Conservation (phyloP, 2,329 filamentous ascomycete genomes). For the Myriosclerotinia duriaeana region DNA sequence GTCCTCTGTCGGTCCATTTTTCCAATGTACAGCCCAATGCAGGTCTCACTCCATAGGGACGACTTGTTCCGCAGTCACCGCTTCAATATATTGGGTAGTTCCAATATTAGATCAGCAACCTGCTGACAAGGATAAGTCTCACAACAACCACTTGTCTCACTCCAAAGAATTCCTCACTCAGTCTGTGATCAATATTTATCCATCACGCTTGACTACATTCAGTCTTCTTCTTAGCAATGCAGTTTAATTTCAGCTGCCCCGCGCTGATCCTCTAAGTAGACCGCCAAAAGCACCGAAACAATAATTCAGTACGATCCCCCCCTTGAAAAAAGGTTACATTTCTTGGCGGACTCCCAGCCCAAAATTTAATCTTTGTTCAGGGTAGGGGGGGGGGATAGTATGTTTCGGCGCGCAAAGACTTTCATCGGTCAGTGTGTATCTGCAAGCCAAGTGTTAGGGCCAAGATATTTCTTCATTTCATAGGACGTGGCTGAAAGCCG, state of each 20-base stretch:
- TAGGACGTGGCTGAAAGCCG: neutral
- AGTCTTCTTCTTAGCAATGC: neutral
- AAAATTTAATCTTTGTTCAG: too few species aligned
- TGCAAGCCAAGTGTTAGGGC: conserved; percentile 8
- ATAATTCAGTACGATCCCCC: neutral
- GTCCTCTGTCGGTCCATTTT: neutral
- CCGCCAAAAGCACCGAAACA: neutral
- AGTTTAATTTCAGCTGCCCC: neutral
- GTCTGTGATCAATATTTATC: neutral
- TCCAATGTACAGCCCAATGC: neutral
- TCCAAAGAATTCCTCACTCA: neutral
- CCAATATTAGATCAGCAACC: too few species aligned
- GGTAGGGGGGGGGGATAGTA: neutral
- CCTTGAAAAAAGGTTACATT: too few species aligned
- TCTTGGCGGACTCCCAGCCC: too few species aligned
- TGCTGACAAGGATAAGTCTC: too few species aligned
- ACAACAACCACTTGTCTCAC: neutral
- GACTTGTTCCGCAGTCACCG: neutral
- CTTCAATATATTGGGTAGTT: neutral
- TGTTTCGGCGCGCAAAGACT: neutral
- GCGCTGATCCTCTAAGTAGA: neutral
- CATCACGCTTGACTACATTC: neutral
- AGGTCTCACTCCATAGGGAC: neutral
- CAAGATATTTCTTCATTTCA: conserved; percentile 10
- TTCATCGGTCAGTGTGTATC: neutral